Conservation (phyloP, 139 green algal genomes). For the Monoraphidium neglectum region DNA sequence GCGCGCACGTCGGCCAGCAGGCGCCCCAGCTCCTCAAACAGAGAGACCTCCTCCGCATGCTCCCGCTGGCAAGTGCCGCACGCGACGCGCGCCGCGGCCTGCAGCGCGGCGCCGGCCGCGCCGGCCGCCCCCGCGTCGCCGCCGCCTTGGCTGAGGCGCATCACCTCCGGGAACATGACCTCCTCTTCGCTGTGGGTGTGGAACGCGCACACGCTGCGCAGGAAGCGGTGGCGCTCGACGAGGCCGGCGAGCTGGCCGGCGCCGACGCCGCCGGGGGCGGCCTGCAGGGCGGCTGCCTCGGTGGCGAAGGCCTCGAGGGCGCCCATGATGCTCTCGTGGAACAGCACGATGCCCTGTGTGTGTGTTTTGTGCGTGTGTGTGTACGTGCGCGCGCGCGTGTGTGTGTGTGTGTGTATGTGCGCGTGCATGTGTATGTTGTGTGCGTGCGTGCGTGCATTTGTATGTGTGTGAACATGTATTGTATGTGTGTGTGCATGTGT, state of each 20-base stretch:
- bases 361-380: too few relatives aligned
- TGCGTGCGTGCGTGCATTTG: too few relatives aligned
- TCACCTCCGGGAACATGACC: slow-evolving; percentile 81
- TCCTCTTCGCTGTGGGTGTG: slow-evolving; percentile 91
- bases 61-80: slow-evolving; percentile 66
- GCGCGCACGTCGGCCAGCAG: slow-evolving; percentile 78
- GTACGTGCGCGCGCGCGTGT: not conserved
- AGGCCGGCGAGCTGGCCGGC: slow-evolving; percentile 57
- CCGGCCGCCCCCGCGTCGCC: not conserved
- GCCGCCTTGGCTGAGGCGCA: slow-evolving; percentile 30
- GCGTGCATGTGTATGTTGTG: too few relatives aligned
- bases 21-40: slow-evolving; percentile 79
- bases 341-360: slow-evolving; percentile 72
- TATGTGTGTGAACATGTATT: too few relatives aligned
- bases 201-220: slow-evolving; percentile 86
- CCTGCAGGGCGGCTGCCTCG: slow-evolving; percentile 63
- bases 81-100: slow-evolving; percentile 14
- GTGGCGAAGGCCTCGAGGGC: slow-evolving; percentile 76
- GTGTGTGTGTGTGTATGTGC: not conserved
- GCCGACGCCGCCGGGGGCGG: slow-evolving; percentile 20
- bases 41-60: slow-evolving; percentile 63
- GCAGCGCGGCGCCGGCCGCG: slow-evolving; percentile 2
- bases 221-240: slow-evolving; percentile 81
- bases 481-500: too few relatives aligned
- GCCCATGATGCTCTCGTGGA: slow-evolving; percentile 82